Evolutionary conservation across 306 rosid species (phyloP), one percentile per base, ranked within the genome.

Genomic region (Purshia tridentata): DNA sequence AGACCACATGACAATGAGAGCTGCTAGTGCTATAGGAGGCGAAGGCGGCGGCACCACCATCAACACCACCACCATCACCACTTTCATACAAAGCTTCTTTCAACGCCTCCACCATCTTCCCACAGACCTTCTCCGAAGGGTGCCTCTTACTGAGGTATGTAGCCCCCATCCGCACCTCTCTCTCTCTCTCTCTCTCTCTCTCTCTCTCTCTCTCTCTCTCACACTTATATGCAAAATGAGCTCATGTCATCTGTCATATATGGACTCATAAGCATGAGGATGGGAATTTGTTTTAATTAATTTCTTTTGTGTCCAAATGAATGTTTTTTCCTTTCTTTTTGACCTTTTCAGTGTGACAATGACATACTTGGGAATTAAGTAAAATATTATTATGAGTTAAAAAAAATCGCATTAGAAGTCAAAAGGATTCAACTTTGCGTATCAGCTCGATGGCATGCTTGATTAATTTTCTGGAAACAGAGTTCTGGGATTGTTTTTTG

Each of bases 101-200:
- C 88, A 49, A 19, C 78, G 82, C 6, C 18, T 86, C 53, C 77
- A 80, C 6, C 22, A 80, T 54, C 72, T 69, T 16, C 71, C 80
- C 37, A 15, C 73, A 40, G 65, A 77, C 1, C 67, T 83, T 77
- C 84, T 80, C n/a, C 81, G 81, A 49, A 65, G 6, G 12, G 59
- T 93, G 70, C 81, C 93, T 9, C 59, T 84, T 40, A 56, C 79
- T n/a, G 96, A 93, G 98, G 98, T 93, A 81, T 19, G 69, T 23
- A 23, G 15, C 51, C 9, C 9, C 12, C 35, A 15, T 15, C 2
- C 54, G 72, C 57, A 40, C 37, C 37, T 9, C 22, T 18, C 5
- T 8, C 52, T 12, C 67, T 67, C 45, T 37, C 37, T 44, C 13
- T 15, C n/a, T 47, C 47, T 52, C 68, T n/a, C n/a, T n/a, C n/a